A percentile compares a stretch with the other conserved stretches of the same genome.
Conservation (phyloP, 1,284 basidiomycete genomes). For the Jaminaea rosea region DNA sequence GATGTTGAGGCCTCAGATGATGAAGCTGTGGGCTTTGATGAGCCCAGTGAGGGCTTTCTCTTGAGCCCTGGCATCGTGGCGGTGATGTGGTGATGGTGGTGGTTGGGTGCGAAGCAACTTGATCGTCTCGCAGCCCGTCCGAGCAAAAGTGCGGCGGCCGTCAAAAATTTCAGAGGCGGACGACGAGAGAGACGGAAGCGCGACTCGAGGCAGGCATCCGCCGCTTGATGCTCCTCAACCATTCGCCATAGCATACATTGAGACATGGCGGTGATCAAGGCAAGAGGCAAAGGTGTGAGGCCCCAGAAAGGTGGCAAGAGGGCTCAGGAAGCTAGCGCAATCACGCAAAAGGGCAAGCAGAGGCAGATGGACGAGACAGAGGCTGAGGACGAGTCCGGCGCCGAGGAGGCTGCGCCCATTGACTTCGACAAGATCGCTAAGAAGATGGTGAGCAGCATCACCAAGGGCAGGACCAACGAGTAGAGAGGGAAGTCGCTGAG, state of each 20-base stretch:
- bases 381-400: not conserved
- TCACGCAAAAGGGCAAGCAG: not conserved
- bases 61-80: constrained; percentile 5
- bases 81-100: not conserved
- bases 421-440: constrained; percentile 4
- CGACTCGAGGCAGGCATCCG: too few relatives aligned
- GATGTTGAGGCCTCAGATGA: not conserved
- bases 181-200: too few relatives aligned
- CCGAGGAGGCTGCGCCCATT: not conserved
- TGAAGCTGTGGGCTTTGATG: not conserved
- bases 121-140: too few relatives aligned
- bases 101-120: too few relatives aligned
- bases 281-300: not conserved
- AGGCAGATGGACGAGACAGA: not conserved
- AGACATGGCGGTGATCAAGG: not conserved
- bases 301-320: too few relatives aligned
- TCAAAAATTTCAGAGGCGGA: too few relatives aligned
- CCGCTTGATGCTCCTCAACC: too few relatives aligned
- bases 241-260: too few relatives aligned
- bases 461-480: not conserved
- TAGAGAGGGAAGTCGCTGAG: not conserved
- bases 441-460: constrained; percentile 3
- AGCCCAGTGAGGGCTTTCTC: constrained; percentile 9
- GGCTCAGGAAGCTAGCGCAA: too few relatives aligned
- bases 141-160: too few relatives aligned